These are phyloP conservation scores for Citrullus colocynthis DNA, from an alignment of 306 rosid genomes.

Conservation along the genomic window DNA sequence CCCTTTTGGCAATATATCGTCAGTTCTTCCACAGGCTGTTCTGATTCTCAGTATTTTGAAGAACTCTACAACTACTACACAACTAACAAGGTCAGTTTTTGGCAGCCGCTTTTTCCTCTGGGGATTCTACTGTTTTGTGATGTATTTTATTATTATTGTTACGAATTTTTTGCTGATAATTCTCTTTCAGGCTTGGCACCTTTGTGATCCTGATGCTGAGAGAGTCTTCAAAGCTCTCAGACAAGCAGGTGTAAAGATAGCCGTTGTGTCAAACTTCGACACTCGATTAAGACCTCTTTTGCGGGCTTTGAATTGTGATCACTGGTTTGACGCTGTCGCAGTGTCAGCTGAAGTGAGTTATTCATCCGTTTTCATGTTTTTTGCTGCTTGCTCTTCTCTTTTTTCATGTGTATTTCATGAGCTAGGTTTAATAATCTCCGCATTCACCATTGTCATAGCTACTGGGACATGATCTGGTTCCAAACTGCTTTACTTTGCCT, in stretches of 20 bases:
- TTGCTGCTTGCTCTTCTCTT: neutral
- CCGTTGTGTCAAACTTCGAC: constrained; percentile 82
- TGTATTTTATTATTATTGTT: neutral
- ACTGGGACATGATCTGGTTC: neutral
- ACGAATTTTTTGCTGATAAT: constrained; percentile 3
- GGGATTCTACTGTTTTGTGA: neutral
- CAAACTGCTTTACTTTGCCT: neutral
- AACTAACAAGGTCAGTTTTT: constrained; percentile 59
- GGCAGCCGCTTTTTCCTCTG: neutral
- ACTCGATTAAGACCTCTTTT: constrained; percentile 80
- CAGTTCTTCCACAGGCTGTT: constrained; percentile 80
- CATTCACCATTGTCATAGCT: neutral
- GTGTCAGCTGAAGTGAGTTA: constrained; percentile 83
- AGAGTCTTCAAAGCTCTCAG: constrained; percentile 56
- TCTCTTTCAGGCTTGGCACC: constrained; percentile 83
- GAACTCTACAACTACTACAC: constrained; percentile 74
- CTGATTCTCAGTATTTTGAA: constrained; percentile 90
- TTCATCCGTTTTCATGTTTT: neutral
- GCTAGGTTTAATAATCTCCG: neutral
- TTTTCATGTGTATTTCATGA: neutral
- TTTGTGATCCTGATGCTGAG: constrained; percentile 78
- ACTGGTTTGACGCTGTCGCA: constrained; percentile 95
- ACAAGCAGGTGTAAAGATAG: constrained; percentile 72
- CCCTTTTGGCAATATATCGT: constrained; percentile 98
- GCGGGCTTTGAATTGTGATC: constrained; percentile 64